phyloP scores from a whole-genome alignment of 257 asterid species.

The Galeopsis tetrahit region DNA sequence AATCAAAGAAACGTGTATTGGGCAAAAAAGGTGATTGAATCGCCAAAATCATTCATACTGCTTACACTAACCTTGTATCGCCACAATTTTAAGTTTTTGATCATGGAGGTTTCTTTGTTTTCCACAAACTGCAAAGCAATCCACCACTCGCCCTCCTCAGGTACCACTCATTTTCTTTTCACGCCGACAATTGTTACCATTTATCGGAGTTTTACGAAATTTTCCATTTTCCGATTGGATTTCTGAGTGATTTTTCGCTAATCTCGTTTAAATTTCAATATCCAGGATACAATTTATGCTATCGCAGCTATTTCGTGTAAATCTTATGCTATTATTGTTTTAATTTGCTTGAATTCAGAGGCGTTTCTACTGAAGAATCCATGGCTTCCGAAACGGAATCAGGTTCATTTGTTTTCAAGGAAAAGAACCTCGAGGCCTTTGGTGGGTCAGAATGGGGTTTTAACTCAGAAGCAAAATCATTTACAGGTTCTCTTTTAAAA shows the following conservation, averaged over 20 bases:
- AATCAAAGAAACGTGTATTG: too few relatives aligned
- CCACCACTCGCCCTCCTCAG: conserved; percentile 47
- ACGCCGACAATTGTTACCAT: neutral
- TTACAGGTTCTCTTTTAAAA: conserved; percentile 49
- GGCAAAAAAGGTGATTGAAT: too few relatives aligned
- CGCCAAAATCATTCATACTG: neutral
- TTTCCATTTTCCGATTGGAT: conserved; percentile 25
- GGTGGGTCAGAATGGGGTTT: conserved; percentile 36
- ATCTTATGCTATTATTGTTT: conserved; percentile 24
- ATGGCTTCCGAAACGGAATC: conserved; percentile 39
- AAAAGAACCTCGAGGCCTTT: conserved; percentile 40
- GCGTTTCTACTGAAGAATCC: conserved; percentile 41
- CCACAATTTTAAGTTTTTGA: conserved; percentile 28
- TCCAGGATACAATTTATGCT: neutral
- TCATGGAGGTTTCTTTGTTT: conserved; percentile 61
- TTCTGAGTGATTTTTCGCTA: conserved; percentile 9
- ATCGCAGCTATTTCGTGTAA: neutral
- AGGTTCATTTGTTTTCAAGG: conserved; percentile 39
- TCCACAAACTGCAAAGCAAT: conserved; percentile 44
- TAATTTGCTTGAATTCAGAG: conserved; percentile 45
- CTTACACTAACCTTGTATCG: conserved; percentile 21
- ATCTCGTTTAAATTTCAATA: neutral
- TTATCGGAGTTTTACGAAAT: conserved; percentile 6
- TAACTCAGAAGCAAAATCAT: conserved; percentile 41
- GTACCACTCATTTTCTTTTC: conserved; percentile 34